Evolutionary conservation across 768 basidiomycete genomes (phyloP).

Genomic region (Agaricus sinodeliciosus): DNA sequence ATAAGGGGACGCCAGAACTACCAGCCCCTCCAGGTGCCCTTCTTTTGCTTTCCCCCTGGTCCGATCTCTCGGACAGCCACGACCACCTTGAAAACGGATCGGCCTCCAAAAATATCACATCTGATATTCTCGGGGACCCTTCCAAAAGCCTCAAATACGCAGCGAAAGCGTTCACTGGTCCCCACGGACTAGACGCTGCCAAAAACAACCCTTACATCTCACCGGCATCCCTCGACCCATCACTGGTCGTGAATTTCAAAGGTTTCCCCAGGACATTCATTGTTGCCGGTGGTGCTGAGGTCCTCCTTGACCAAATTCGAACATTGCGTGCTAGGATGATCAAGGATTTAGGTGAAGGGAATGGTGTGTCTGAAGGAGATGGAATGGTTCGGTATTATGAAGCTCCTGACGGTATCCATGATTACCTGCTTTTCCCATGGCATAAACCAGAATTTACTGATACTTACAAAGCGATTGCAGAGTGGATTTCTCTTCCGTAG

Average conservation of each 20-base stretch:
- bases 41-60: conserved; percentile 50
- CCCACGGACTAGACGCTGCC: conserved; percentile 38
- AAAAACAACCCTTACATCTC: conserved; percentile 50
- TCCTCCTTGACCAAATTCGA: conserved; percentile 42
- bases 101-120: conserved; percentile 21
- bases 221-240: conserved; percentile 40
- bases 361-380: conserved; percentile 30
- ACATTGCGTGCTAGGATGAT: conserved; percentile 43
- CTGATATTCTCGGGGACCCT: conserved; percentile 30
- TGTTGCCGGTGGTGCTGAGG: conserved; percentile 49
- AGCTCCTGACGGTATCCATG: conserved; percentile 48
- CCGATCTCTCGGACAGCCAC: conserved; percentile 39
- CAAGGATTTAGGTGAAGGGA: conserved; percentile 42
- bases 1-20: conserved; percentile 27
- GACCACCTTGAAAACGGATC: conserved; percentile 31
- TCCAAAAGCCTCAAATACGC: conserved; percentile 20
- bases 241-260: conserved; percentile 34
- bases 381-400: conserved; percentile 42
- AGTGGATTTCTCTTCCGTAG: conserved; percentile 31
- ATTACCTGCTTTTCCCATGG: conserved; percentile 42
- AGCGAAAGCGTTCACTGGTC: conserved; percentile 37
- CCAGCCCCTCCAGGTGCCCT: conserved; percentile 42
- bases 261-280: conserved; percentile 60
- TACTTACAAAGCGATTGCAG: conserved; percentile 37
- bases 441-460: conserved; percentile 48